phyloP scores from a whole-genome alignment of 352 stramenopile genomes.

The Albugo candida region DNA sequence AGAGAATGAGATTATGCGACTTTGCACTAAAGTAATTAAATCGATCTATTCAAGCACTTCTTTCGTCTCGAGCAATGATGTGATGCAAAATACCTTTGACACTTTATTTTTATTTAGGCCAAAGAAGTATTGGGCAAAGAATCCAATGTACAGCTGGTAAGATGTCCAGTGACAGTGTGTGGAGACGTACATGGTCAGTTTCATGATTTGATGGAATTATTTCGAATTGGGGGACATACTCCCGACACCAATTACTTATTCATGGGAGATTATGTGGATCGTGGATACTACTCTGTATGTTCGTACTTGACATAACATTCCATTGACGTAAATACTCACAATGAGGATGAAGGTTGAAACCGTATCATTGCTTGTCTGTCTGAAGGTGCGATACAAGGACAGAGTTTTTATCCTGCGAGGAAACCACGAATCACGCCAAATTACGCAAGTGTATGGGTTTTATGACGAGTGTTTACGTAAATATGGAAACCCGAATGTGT shows the following conservation, averaged over 20 bases:
- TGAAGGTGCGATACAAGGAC: conserved; percentile 90
- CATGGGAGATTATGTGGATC: conserved; percentile 98
- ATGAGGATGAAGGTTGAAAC: conserved; percentile 45
- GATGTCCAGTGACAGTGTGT: conserved; percentile 94
- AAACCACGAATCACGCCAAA: conserved; percentile 94
- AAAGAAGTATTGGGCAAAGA: conserved; percentile 94
- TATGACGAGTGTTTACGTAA: conserved; percentile 98
- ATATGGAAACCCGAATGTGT: conserved; percentile 84
- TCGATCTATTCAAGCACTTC: not conserved
- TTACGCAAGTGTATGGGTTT: conserved; percentile 94
- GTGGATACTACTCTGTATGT: conserved; percentile 89
- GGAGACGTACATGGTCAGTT: conserved; percentile 45
- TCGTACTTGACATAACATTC: not conserved
- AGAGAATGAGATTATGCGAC: conserved; percentile 88
- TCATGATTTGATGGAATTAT: conserved; percentile 46
- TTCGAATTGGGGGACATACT: conserved; percentile 67
- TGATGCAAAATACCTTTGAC: not conserved
- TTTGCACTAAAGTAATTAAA: conserved; percentile 73
- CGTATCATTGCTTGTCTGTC: conserved; percentile 78
- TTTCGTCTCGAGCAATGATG: too few relatives aligned
- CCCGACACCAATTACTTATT: conserved; percentile 96
- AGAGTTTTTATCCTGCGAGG: conserved; percentile 79
- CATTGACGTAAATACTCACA: conserved; percentile 2
- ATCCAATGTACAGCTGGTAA: conserved; percentile 93
- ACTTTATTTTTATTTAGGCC: conserved; percentile 29